Percentiles rank a stretch among this genome's conserved stretches.
Conservation (phyloP, 495 filamentous ascomycete species). For the Hypomontagnella monticulosa region DNA sequence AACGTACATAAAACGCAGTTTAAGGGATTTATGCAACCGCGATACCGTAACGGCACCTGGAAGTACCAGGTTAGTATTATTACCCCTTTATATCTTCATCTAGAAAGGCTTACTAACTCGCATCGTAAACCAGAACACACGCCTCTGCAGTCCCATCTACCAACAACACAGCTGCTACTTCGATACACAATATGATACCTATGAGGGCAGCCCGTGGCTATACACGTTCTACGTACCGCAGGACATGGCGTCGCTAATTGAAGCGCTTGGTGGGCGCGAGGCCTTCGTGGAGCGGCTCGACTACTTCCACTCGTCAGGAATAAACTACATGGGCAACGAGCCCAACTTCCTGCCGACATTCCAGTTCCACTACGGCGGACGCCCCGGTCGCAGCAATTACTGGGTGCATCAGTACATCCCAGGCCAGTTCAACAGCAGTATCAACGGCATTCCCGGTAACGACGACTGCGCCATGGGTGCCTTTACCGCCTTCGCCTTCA, state of each 20-base stretch:
- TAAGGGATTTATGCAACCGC: slow-evolving; percentile 74
- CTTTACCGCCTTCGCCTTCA: slow-evolving; percentile 73
- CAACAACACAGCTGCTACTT: slow-evolving; percentile 59
- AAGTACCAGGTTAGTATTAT: slow-evolving; percentile 53
- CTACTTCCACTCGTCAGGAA: slow-evolving; percentile 69
- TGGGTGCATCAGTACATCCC: slow-evolving; percentile 74
- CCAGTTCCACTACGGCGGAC: slow-evolving; percentile 77
- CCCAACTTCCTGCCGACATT: slow-evolving; percentile 75
- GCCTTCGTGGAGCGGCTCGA: slow-evolving; percentile 67
- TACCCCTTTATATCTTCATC: no score
- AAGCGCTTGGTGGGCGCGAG: slow-evolving; percentile 65
- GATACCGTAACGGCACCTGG: slow-evolving; percentile 69
- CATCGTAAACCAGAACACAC: slow-evolving; percentile 60
- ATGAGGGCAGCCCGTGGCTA: slow-evolving; percentile 76
- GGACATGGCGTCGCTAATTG: slow-evolving; percentile 70
- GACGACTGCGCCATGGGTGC: slow-evolving; percentile 82
- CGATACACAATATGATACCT: slow-evolving; percentile 72
- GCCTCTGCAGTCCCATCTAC: slow-evolving; percentile 65
- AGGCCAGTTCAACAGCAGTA: slow-evolving; percentile 67
- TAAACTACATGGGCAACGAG: slow-evolving; percentile 79
- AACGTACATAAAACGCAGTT: slow-evolving; percentile 56
- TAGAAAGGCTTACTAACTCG: not conserved
- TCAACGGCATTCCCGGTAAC: slow-evolving; percentile 75
- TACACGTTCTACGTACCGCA: slow-evolving; percentile 79
- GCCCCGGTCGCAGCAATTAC: slow-evolving; percentile 69